phyloP scores from a whole-genome alignment of 2,329 filamentous ascomycete species.

The Intubia oerlemansii region DNA sequence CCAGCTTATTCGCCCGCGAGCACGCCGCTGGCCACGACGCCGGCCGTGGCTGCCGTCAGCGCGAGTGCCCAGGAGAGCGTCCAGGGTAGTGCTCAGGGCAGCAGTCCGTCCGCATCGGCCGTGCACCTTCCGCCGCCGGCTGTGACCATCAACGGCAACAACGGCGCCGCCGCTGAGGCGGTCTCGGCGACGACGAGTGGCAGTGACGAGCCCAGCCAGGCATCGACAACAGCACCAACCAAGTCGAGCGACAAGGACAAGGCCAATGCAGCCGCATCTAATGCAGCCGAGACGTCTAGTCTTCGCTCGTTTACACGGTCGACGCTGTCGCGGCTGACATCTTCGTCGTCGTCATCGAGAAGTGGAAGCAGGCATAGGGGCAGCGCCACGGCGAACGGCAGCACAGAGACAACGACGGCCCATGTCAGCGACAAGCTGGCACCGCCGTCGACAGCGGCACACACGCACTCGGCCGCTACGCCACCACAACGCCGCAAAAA shows the following conservation, averaged over 20 bases:
- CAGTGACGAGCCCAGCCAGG: no score
- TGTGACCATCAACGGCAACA: conserved; percentile 1
- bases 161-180: conserved; percentile 8
- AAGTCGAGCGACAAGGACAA: conserved; percentile 18
- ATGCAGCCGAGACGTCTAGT: no score
- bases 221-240: no score
- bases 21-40: conserved; percentile 28
- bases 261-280: no score
- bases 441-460: not conserved
- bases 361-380: conserved; percentile 9
- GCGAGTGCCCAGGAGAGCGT: not conserved
- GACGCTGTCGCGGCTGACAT: conserved; percentile 25
- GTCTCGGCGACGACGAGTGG: no score
- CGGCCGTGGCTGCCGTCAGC: conserved; percentile 12
- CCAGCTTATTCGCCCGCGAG: conserved; percentile 48
- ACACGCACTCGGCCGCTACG: conserved; percentile 1
- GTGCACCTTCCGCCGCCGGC: conserved; percentile 3
- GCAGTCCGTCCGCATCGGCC: conserved; percentile 20
- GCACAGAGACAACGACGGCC: no score
- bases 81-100: conserved; percentile 4
- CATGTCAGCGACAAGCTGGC: no score
- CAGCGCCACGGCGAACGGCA: not conserved
- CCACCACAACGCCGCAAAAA: conserved; percentile 10
- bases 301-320: no score
- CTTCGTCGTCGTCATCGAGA: conserved; percentile 13